Conservation (phyloP, 2,329 filamentous ascomycete genomes). For the Botrytis aclada region DNA sequence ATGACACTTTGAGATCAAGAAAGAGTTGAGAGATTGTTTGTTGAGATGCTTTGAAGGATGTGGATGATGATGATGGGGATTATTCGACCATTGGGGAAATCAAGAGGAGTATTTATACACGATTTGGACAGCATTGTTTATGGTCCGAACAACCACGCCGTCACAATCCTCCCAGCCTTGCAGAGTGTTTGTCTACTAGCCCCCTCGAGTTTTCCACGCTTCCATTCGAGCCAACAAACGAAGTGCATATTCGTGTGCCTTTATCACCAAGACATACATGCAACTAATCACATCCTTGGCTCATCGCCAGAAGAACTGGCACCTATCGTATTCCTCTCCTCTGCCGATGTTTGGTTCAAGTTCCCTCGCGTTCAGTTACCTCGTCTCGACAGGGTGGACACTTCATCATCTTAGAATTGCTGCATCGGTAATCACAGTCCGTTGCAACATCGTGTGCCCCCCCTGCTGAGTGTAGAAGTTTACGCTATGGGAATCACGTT, state of each 20-base stretch:
- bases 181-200: constrained; percentile 15
- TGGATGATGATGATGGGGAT: constrained; percentile 29
- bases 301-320: constrained; percentile 5
- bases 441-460: constrained; percentile 23
- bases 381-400: constrained; percentile 27
- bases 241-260: constrained; percentile 31
- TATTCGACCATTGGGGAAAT: constrained; percentile 18
- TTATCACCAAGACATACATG: constrained; percentile 20
- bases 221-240: constrained; percentile 29
- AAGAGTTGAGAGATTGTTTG: constrained; percentile 24
- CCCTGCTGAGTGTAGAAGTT: constrained; percentile 28
- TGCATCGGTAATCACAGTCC: constrained; percentile 19
- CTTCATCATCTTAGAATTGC: constrained; percentile 25
- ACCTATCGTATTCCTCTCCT: constrained; percentile 20
- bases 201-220: constrained; percentile 17
- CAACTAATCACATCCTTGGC: constrained; percentile 18
- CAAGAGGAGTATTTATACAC: constrained; percentile 33
- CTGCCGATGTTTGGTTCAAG: constrained; percentile 16
- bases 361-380: constrained; percentile 10
- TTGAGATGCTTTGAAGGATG: constrained; percentile 21
- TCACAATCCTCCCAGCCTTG: constrained; percentile 20
- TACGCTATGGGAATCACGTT: constrained; percentile 34
- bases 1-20: constrained; percentile 25
- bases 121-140: constrained; percentile 10
- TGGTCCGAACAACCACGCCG: constrained; percentile 16